A percentile compares a stretch with the other conserved stretches of the same genome.
These are phyloP conservation scores for Kernera saxatilis DNA, from an alignment of 345 rosid genomes.

Conservation along the genomic window DNA sequence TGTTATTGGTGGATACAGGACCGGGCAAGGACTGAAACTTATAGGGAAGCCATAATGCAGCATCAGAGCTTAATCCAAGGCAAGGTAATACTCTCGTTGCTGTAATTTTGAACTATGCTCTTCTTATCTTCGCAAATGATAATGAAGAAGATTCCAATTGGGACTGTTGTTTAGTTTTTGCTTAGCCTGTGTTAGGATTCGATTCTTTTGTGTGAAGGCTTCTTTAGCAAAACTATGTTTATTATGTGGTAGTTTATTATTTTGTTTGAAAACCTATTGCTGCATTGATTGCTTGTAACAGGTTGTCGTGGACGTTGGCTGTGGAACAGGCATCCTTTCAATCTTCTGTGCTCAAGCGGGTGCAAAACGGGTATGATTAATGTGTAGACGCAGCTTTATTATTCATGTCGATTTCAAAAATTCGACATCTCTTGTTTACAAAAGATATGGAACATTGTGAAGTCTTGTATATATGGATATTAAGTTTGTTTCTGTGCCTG, in stretches of 20 bases:
- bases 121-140: neutral
- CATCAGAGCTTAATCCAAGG: slow-evolving; percentile 77
- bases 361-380: slow-evolving; percentile 68
- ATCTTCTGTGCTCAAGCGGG: slow-evolving; percentile 99
- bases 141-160: neutral
- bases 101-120: neutral
- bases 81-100: slow-evolving; percentile 55
- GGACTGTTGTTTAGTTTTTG: neutral
- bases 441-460: neutral
- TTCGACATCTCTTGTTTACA: neutral
- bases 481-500: neutral
- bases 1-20: slow-evolving; percentile 45
- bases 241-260: neutral
- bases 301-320: slow-evolving; percentile 99
- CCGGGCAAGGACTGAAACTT: slow-evolving; percentile 74
- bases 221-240: neutral
- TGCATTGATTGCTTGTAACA: slow-evolving; percentile 32
- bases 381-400: neutral
- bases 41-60: slow-evolving; percentile 78
- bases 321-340: slow-evolving; percentile 97
- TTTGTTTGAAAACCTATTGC: neutral
- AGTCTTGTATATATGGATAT: neutral
- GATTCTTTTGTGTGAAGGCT: neutral
- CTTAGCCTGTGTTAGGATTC: neutral
- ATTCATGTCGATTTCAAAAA: neutral